These are phyloP conservation scores for Bipolaris gigantea DNA, from an alignment of 2,329 filamentous ascomycete species.

Conservation along the genomic window DNA sequence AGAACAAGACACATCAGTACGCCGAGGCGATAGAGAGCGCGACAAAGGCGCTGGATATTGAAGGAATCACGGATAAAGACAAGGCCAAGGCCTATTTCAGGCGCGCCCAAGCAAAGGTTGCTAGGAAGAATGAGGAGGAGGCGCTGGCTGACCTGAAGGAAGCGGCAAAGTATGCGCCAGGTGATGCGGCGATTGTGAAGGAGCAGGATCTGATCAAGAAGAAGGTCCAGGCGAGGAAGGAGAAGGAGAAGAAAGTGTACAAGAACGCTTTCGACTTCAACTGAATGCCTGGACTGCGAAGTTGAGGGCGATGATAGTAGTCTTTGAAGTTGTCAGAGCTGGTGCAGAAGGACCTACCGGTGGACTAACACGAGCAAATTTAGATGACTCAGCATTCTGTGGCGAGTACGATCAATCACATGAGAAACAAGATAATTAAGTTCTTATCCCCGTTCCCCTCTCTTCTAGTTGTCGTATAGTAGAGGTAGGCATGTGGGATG, in stretches of 20 bases:
- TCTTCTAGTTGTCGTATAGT: background rate
- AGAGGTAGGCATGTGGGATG: background rate
- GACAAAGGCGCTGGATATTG: conserved; percentile 69
- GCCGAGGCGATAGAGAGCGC: conserved; percentile 71
- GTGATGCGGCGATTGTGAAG: conserved; percentile 71
- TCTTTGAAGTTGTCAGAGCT: background rate
- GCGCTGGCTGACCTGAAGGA: conserved; percentile 57
- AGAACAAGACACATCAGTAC: conserved; percentile 76
- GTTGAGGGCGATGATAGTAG: background rate
- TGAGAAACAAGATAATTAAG: background rate
- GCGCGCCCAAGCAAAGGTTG: conserved; percentile 73
- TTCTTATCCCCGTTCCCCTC: background rate
- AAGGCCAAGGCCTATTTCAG: conserved; percentile 89
- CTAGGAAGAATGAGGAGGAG: conserved; percentile 80
- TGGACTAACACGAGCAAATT: background rate
- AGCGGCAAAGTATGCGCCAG: conserved; percentile 57
- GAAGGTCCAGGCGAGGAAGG: conserved; percentile 68
- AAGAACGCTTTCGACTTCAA: conserved; percentile 77
- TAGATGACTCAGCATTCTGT: too few relatives aligned
- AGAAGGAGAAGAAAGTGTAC: conserved; percentile 90
- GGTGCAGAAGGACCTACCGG: background rate
- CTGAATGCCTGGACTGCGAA: background rate
- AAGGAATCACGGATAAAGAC: conserved; percentile 69
- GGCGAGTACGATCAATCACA: background rate
- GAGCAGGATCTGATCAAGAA: conserved; percentile 81